Evolutionary conservation across 148 eudicot genomes (phyloP).

Genomic region (Vaccinium macrocarpon): DNA sequence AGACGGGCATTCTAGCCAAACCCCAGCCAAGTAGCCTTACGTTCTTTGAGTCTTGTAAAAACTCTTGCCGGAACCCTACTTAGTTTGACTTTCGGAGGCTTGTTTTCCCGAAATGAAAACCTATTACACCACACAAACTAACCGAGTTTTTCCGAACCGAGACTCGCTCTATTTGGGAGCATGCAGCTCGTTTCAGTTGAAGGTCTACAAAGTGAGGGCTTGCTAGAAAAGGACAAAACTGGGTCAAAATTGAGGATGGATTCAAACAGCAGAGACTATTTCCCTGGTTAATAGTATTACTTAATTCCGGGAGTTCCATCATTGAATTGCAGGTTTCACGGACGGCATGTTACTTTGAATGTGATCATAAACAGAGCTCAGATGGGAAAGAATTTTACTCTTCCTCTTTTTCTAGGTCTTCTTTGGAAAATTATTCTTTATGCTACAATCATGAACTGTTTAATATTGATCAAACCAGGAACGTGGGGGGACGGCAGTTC

Average conservation of each 20-base stretch:
- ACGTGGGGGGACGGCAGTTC: not conserved
- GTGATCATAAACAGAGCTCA: not conserved
- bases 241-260: too few species aligned
- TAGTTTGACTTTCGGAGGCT: too few species aligned
- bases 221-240: not conserved
- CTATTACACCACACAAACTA: too few species aligned
- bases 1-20: too few species aligned
- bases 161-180: too few species aligned
- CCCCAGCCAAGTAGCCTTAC: too few species aligned
- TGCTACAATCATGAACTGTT: not conserved
- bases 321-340: not conserved
- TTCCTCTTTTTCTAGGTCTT: not conserved
- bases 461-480: not conserved
- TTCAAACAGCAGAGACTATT: not conserved
- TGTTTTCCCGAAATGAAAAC: too few species aligned
- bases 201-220: not conserved
- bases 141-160: too few species aligned
- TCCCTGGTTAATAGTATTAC: not conserved
- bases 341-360: not conserved
- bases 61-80: too few species aligned
- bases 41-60: too few species aligned
- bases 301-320: not conserved
- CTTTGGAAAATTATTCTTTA: not conserved
- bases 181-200: too few species aligned
- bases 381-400: not conserved